Base-by-base conservation (phyloP, 805 yeast genomes). In the Hanseniaspora mollemarum region DNA sequence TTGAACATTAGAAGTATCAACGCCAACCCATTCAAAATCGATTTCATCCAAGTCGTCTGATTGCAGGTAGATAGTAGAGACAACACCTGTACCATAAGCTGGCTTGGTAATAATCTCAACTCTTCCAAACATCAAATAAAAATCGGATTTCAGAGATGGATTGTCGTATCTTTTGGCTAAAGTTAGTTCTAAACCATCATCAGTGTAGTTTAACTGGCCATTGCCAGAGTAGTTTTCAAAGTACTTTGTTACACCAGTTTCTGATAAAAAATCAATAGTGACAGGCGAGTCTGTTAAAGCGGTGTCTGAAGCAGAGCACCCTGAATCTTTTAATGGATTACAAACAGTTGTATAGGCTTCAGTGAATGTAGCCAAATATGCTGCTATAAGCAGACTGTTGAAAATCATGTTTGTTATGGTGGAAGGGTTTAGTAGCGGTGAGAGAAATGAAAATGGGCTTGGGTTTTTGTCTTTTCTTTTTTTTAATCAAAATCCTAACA, bases 21-120 rank as follows among this genome's bases (percentile, higher is more conserved):
- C 79, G 18, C 96, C 96, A 41, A 83, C 71, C 80, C 92, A 83
- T 65, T 88, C 96, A 44, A 83, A 61, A 67, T 88, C 96, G 43
- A 88, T 78, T 67, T 88, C 96, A 66, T 88, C 96, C 56, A 81
- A 70, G 59, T 83, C 95, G 63, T 88, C 96, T 58, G 76, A 71
- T 61, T 86, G 94, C 50, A 87, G 71, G 56, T 81, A 85, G 57
- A 87, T 77, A 2, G 92, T 80, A 0, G 95, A 82, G 13, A 87
- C 77, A 37, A 88, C 73, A 55, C 96, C 96, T 18, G 65, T 66
- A 24, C 95, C 96, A 15, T 74, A 68, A 3, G 94, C 88, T 16
- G 88, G 83, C 62, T 80, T 73, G 54, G 83, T 63, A 1, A 70
- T 71, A 5, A 78, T 87, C 63, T 84, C 94, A 28, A 87, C 76